Evolutionary conservation across 257 asterid genomes (phyloP).

Genomic region (Buddleja alternifolia): DNA sequence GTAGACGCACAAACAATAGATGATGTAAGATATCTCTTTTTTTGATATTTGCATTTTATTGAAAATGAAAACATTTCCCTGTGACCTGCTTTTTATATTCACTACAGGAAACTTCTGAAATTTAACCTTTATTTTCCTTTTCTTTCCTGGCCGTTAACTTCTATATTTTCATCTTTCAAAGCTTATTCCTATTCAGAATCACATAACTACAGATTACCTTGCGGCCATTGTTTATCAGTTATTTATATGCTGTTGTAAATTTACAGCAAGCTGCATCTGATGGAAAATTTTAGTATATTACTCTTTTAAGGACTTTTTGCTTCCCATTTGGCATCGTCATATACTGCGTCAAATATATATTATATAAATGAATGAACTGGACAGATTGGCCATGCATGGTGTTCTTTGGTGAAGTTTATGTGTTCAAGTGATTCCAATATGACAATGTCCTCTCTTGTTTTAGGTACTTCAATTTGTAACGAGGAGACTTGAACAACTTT

Average conservation of each 20-base stretch:
- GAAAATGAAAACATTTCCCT: conserved; percentile 5
- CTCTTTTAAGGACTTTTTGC: neutral
- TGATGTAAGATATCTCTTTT: conserved; percentile 52
- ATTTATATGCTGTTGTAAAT: conserved; percentile 13
- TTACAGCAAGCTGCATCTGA: conserved; percentile 13
- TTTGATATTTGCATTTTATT: conserved; percentile 14
- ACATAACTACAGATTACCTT: conserved; percentile 6
- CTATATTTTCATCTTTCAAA: conserved; percentile 3
- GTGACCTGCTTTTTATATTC: conserved; percentile 17
- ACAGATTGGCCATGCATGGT: neutral
- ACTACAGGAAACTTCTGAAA: conserved; percentile 7
- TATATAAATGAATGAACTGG: neutral
- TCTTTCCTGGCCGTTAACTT: neutral
- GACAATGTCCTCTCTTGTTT: conserved; percentile 28
- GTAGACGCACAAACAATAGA: conserved; percentile 65
- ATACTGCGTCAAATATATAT: neutral
- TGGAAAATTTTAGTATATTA: neutral
- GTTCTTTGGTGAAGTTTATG: no score
- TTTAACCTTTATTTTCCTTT: conserved; percentile 12
- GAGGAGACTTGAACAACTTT: conserved; percentile 90
- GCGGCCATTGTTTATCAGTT: neutral
- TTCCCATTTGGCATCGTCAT: conserved; percentile 12
- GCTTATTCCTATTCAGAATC: conserved; percentile 6
- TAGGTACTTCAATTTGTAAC: conserved; percentile 90
- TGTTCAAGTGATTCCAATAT: no score